These are phyloP conservation scores for Nematodospora valgi DNA, from an alignment of 805 yeast species.

Conservation along the genomic window DNA sequence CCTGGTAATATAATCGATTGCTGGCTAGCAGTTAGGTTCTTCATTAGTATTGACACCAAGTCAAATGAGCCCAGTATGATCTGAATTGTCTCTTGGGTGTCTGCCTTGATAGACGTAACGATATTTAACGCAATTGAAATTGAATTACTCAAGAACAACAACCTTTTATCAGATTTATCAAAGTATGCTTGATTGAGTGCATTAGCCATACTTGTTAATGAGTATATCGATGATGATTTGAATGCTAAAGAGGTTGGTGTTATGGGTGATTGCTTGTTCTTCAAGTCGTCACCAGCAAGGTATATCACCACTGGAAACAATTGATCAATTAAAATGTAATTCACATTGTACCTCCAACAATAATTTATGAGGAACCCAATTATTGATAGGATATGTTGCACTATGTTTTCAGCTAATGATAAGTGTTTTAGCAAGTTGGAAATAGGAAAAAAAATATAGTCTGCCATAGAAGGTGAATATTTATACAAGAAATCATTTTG, in stretches of 20 bases:
- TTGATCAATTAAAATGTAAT: slow-evolving; percentile 28
- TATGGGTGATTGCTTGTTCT: background rate
- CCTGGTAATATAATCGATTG: slow-evolving; percentile 41
- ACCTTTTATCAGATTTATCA: slow-evolving; percentile 7
- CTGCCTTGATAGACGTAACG: slow-evolving; percentile 2
- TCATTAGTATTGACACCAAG: slow-evolving; percentile 1
- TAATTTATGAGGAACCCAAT: slow-evolving; percentile 24
- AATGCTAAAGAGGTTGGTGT: slow-evolving; percentile 13
- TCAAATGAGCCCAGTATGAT: slow-evolving; percentile 2
- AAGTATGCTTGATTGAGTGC: slow-evolving; percentile 6
- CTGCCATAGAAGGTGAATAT: slow-evolving; percentile 32
- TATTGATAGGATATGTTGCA: slow-evolving; percentile 22
- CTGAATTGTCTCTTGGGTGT: slow-evolving; percentile 5
- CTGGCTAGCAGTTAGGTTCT: slow-evolving; percentile 24
- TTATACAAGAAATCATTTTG: slow-evolving; percentile 13
- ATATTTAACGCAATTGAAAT: slow-evolving; percentile 7
- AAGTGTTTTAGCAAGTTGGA: slow-evolving; percentile 29
- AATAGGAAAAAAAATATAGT: slow-evolving; percentile 40
- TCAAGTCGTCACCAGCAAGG: slow-evolving; percentile 12
- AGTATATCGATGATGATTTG: slow-evolving; percentile 14
- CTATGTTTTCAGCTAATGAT: slow-evolving; percentile 16
- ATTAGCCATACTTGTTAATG: slow-evolving; percentile 13
- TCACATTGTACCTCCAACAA: slow-evolving; percentile 27
- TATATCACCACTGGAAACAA: slow-evolving; percentile 29
- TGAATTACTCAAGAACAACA: slow-evolving; percentile 9